phyloP scores from a whole-genome alignment of 2,329 filamentous ascomycete genomes.

The Emmonsia crescens region DNA sequence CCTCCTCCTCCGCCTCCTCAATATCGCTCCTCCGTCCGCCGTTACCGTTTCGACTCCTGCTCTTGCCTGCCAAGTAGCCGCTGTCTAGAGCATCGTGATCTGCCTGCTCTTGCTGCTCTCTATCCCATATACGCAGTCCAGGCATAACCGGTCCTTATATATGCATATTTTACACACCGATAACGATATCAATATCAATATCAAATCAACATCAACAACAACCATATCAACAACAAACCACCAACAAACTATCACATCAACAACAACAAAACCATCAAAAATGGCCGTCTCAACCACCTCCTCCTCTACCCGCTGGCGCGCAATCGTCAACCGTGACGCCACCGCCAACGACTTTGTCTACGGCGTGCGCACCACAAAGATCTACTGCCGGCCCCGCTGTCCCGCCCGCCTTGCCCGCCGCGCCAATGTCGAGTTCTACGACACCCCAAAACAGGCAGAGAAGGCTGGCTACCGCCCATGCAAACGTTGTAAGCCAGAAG shows the following conservation, averaged over 20 bases:
- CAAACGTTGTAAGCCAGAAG: constrained; percentile 45
- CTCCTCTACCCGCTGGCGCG: constrained; percentile 35
- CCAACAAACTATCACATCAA: not conserved
- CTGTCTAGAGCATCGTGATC: not conserved
- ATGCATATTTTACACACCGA: not conserved
- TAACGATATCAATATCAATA: not conserved
- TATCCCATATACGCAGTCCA: not conserved
- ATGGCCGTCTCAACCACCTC: constrained; percentile 21
- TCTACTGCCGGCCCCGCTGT: constrained; percentile 48
- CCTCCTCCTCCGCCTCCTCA: not conserved
- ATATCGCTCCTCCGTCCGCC: not conserved
- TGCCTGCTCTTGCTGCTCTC: not conserved
- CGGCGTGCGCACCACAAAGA: constrained; percentile 44
- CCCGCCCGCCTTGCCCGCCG: constrained; percentile 47
- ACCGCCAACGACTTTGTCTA: constrained; percentile 43
- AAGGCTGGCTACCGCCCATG: constrained; percentile 44
- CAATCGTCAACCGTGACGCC: constrained; percentile 36
- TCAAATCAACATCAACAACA: not conserved
- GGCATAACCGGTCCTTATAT: not conserved
- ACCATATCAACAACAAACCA: not conserved
- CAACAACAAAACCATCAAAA: not conserved
- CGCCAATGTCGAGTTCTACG: constrained; percentile 46
- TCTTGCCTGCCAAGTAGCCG: not conserved
- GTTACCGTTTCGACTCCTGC: not conserved
- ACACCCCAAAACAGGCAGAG: constrained; percentile 37